Evolutionary conservation across 1,284 basidiomycete genomes (phyloP).

Genomic region (Irpex lacteus): DNA sequence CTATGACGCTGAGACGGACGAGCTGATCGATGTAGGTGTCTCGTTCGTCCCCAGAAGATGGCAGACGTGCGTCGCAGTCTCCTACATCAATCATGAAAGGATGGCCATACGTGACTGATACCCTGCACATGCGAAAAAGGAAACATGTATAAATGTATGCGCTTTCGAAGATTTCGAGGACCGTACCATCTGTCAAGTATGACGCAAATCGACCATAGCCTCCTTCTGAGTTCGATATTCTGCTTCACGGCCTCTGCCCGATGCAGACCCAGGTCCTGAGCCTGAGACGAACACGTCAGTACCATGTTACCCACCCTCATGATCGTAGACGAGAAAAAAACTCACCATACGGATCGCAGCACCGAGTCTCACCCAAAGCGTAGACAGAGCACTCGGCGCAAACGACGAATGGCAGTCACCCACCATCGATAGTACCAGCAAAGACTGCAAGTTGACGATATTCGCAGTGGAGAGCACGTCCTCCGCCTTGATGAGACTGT

Average conservation of each 20-base stretch:
- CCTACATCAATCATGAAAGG: constrained; percentile 91
- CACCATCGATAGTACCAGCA: constrained; percentile 82
- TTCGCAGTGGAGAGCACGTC: constrained; percentile 88
- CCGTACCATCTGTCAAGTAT: constrained; percentile 87
- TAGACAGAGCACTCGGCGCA: constrained; percentile 73
- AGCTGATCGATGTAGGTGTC: constrained; percentile 83
- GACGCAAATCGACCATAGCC: constrained; percentile 89
- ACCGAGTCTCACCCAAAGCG: constrained; percentile 75
- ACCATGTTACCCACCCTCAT: too few species aligned
- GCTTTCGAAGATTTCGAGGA: constrained; percentile 7
- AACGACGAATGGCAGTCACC: constrained; percentile 79
- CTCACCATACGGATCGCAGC: constrained; percentile 83
- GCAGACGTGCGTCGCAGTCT: constrained; percentile 90
- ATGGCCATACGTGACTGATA: constrained; percentile 77
- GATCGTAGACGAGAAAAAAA: too few species aligned
- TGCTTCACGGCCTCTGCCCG: constrained; percentile 80
- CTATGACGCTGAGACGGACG: constrained; percentile 81
- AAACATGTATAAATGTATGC: neutral
- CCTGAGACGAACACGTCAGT: constrained; percentile 44
- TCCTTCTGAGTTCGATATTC: constrained; percentile 76
- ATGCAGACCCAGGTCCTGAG: constrained; percentile 91
- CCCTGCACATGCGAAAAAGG: constrained; percentile 40
- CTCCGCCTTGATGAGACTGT: constrained; percentile 82
- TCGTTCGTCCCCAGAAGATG: constrained; percentile 70
- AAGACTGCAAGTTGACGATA: constrained; percentile 85